phyloP scores from a whole-genome alignment of 192 early-diverging fungal genomes.

The Backusella tarrabulga region DNA sequence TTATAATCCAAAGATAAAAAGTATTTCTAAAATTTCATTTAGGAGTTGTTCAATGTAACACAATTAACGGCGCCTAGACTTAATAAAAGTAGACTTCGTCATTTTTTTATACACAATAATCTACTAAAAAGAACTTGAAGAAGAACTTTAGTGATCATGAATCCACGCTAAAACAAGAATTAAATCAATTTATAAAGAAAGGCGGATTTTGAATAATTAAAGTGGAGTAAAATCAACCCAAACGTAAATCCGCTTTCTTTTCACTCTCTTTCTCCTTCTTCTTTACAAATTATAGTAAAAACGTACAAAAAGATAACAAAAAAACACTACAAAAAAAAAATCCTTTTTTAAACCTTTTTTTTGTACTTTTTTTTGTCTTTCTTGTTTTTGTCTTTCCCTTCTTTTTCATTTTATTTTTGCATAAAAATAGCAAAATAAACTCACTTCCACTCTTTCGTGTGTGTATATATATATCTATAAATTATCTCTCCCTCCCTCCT shows the following conservation, averaged over 20 bases:
- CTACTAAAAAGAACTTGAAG: slow-evolving; percentile 4
- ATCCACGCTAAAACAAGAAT: not conserved
- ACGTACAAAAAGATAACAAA: not conserved
- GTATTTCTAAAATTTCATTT: not conserved
- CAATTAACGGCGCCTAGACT: not conserved
- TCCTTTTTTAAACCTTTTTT: not conserved
- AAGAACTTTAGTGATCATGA: not conserved
- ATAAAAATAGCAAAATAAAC: not conserved
- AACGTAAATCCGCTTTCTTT: not conserved
- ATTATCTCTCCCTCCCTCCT: not conserved
- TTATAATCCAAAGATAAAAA: not conserved
- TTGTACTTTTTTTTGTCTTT: not conserved
- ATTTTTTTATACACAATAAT: not conserved
- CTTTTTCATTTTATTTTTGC: not conserved
- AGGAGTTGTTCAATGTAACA: not conserved
- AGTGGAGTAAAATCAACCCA: not conserved
- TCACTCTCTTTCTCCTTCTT: not conserved
- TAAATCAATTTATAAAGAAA: not conserved
- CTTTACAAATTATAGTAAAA: not conserved
- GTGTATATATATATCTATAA: not conserved
- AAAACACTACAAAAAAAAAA: not conserved
- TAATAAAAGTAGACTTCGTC: not conserved
- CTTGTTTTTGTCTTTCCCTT: not conserved
- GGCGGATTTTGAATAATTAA: not conserved
- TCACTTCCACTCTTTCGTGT: not conserved